Conservation (phyloP, 1,284 basidiomycete genomes). For the Moniliella sp. region DNA sequence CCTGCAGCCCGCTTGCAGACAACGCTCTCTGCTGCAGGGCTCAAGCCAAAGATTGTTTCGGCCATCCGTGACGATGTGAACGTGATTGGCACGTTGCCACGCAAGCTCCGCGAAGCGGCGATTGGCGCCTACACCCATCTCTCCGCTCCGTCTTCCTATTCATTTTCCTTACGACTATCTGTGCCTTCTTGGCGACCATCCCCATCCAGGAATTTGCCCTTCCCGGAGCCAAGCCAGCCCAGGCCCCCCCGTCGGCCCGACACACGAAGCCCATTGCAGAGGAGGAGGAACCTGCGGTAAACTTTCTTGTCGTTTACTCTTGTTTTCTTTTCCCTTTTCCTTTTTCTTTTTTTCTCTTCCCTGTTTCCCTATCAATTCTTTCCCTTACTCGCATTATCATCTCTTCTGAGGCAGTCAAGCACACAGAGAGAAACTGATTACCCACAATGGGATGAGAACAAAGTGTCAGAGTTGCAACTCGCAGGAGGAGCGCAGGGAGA, state of each 20-base stretch:
- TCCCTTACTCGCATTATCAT: too few species aligned
- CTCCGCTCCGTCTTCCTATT: conserved; percentile 34
- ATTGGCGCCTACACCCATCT: conserved; percentile 31
- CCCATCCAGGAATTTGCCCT: conserved; percentile 31
- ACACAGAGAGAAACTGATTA: too few species aligned
- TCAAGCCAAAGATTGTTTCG: conserved; percentile 23
- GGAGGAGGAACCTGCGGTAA: too few species aligned
- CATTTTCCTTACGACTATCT: conserved; percentile 21
- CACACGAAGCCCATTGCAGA: conserved; percentile 13
- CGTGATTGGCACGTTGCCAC: conserved; percentile 15
- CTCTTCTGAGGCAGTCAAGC: too few species aligned
- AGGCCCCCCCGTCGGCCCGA: background rate
- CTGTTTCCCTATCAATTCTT: too few species aligned
- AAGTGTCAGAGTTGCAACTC: too few species aligned
- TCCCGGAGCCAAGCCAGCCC: too few species aligned
- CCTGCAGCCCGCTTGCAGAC: conserved; percentile 30
- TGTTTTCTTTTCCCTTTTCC: too few species aligned
- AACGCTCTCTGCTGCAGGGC: conserved; percentile 15
- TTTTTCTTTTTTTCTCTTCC: too few species aligned
- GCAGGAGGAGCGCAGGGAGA: too few species aligned
- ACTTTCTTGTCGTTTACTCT: too few species aligned
- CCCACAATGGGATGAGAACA: too few species aligned
- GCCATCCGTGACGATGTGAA: conserved; percentile 29
- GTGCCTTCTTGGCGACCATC: conserved; percentile 27
- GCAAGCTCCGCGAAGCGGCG: conserved; percentile 9